Conservation (phyloP, 2,329 filamentous ascomycete genomes). For the Talaromyces sp. region DNA sequence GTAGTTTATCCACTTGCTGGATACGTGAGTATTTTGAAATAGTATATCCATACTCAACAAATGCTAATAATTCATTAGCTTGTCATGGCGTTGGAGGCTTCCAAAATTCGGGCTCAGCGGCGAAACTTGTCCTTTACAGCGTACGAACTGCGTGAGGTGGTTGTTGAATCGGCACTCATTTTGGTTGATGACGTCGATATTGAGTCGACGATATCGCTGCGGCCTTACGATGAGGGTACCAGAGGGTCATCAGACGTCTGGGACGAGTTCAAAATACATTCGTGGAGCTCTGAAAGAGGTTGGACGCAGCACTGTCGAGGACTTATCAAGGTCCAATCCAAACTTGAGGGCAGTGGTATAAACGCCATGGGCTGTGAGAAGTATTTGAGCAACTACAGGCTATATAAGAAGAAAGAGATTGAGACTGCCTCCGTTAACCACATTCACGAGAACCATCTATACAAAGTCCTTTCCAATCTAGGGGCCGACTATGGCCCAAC, state of each 20-base stretch:
- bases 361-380: neutral
- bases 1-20: constrained; percentile 24
- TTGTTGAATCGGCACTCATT: constrained; percentile 43
- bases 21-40: constrained; percentile 3
- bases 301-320: constrained; percentile 24
- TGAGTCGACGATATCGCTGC: constrained; percentile 46
- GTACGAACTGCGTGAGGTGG: constrained; percentile 45
- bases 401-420: neutral
- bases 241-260: constrained; percentile 25
- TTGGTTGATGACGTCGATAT: constrained; percentile 43
- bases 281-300: constrained; percentile 19
- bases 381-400: neutral
- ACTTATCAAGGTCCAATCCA: constrained; percentile 18
- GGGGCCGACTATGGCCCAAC: constrained; percentile 48
- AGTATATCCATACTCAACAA: neutral
- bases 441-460: constrained; percentile 36
- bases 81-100: constrained; percentile 28
- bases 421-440: constrained; percentile 7
- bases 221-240: constrained; percentile 31
- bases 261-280: constrained; percentile 23
- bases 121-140: constrained; percentile 31
- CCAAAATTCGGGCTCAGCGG: constrained; percentile 19
- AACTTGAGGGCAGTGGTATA: constrained; percentile 15
- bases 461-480: constrained; percentile 40
- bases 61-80: constrained; percentile 14